Evolutionary conservation across 2,329 filamentous ascomycete genomes (phyloP).

Genomic region (Paecilomyces variotii): DNA sequence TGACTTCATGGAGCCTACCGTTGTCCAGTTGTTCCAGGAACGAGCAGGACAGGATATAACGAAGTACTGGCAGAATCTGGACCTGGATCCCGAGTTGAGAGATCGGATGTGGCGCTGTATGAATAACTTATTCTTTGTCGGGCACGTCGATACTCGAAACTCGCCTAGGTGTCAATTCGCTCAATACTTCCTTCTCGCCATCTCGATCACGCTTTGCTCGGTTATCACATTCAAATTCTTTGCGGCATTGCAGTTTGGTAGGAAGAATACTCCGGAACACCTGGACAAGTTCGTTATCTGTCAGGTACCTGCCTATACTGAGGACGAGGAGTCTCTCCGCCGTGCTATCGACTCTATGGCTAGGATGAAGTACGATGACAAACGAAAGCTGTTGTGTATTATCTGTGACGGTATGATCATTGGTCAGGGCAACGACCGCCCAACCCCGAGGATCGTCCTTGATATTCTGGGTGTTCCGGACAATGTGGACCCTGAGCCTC

Average conservation of each 20-base stretch:
- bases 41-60: conserved; percentile 72
- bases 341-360: conserved; percentile 95
- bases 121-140: conserved; percentile 91
- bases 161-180: conserved; percentile 79
- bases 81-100: conserved; percentile 50
- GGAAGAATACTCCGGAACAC: conserved; percentile 87
- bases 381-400: conserved; percentile 87
- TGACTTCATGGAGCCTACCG: conserved; percentile 71
- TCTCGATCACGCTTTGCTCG: conserved; percentile 69
- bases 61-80: conserved; percentile 69
- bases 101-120: conserved; percentile 71
- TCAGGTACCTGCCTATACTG: conserved; percentile 94
- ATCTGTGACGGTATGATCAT: conserved; percentile 99
- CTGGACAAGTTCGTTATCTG: conserved; percentile 98
- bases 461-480: conserved; percentile 95
- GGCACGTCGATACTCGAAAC: conserved; percentile 82
- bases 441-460: conserved; percentile 89
- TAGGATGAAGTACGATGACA: conserved; percentile 94
- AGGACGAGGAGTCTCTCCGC: conserved; percentile 94
- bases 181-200: conserved; percentile 77
- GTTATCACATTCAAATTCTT: conserved; percentile 96
- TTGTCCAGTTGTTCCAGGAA: conserved; percentile 69
- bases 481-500: conserved; percentile 84
- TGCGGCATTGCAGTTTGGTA: conserved; percentile 87
- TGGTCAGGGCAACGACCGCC: conserved; percentile 92